These are phyloP conservation scores for Puccinellia tenuiflora DNA, from an alignment of 176 grass and related monocot species.

Conservation along the genomic window DNA sequence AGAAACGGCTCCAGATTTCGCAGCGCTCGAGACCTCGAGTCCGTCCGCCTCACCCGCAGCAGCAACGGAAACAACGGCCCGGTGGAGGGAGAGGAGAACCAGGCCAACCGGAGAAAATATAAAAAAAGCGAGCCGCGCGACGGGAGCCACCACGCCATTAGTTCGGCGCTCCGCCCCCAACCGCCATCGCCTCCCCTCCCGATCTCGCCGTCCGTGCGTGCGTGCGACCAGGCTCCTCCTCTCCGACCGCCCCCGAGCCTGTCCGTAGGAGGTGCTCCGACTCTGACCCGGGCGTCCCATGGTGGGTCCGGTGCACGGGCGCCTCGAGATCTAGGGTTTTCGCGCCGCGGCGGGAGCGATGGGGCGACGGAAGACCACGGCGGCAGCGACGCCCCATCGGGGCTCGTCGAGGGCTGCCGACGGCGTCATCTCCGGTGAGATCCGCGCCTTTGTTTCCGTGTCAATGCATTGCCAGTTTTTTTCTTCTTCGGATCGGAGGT, in stretches of 20 bases:
- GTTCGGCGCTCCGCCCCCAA: conserved; percentile 1
- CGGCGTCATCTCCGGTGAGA: conserved; percentile 44
- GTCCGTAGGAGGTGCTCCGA: not conserved
- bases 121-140: conserved; percentile 24
- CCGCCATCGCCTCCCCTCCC: not conserved
- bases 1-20: not conserved
- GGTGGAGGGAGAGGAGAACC: not conserved
- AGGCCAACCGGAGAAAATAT: not conserved
- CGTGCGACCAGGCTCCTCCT: not conserved
- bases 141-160: conserved; percentile 3
- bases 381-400: conserved; percentile 9
- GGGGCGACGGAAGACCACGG: conserved; percentile 29
- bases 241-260: not conserved
- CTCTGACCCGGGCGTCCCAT: not conserved
- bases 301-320: not conserved
- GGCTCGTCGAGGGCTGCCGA: conserved; percentile 11
- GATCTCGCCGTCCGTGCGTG: not conserved
- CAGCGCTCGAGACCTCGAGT: not conserved
- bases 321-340: conserved; percentile 50
- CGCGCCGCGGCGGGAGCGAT: conserved; percentile 19
- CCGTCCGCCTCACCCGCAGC: no score
- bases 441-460: not conserved
- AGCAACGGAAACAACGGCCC: conserved; percentile 39
- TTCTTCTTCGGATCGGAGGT: conserved; percentile 4
- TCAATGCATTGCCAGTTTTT: not conserved